Conservation (phyloP, 805 yeast genomes). For the Ogataea methylovora region DNA sequence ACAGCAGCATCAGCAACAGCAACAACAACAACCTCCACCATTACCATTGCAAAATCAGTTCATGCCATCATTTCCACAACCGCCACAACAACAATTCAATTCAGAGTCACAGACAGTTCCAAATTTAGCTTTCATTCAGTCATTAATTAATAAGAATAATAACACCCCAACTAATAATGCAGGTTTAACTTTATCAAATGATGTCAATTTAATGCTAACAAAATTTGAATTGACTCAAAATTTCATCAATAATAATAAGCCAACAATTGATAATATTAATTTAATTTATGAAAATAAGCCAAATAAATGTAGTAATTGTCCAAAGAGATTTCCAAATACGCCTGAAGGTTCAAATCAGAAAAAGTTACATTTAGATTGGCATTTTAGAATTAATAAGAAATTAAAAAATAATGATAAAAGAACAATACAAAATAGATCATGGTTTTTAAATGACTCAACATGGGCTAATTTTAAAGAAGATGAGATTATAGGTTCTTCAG, state of each 20-base stretch:
- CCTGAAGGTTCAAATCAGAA: slow-evolving; percentile 44
- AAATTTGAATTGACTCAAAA: slow-evolving; percentile 22
- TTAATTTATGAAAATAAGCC: slow-evolving; percentile 53
- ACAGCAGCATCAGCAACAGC: too few species aligned
- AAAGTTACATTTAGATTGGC: slow-evolving; percentile 88
- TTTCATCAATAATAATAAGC: slow-evolving; percentile 30
- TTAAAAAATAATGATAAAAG: slow-evolving; percentile 39
- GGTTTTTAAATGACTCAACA: slow-evolving; percentile 68
- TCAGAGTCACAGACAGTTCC: slow-evolving; percentile 6
- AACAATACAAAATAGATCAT: slow-evolving; percentile 63
- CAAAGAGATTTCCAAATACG: slow-evolving; percentile 69
- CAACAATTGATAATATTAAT: slow-evolving; percentile 25
- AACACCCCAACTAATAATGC: neutral
- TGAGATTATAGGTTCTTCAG: slow-evolving; percentile 40
- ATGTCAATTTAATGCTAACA: slow-evolving; percentile 6
- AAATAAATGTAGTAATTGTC: slow-evolving; percentile 83
- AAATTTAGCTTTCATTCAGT: slow-evolving; percentile 10
- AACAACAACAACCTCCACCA: slow-evolving; percentile 5
- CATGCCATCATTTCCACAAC: neutral
- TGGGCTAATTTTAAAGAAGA: slow-evolving; percentile 73
- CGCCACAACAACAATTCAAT: slow-evolving; percentile 1
- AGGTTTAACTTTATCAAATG: slow-evolving; percentile 1
- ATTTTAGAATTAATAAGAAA: slow-evolving; percentile 82
- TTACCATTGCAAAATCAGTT: slow-evolving; percentile 3
- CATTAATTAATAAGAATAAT: slow-evolving; percentile 8